Evolutionary conservation across 306 rosid species (phyloP).

Genomic region (Corylus avellana): DNA sequence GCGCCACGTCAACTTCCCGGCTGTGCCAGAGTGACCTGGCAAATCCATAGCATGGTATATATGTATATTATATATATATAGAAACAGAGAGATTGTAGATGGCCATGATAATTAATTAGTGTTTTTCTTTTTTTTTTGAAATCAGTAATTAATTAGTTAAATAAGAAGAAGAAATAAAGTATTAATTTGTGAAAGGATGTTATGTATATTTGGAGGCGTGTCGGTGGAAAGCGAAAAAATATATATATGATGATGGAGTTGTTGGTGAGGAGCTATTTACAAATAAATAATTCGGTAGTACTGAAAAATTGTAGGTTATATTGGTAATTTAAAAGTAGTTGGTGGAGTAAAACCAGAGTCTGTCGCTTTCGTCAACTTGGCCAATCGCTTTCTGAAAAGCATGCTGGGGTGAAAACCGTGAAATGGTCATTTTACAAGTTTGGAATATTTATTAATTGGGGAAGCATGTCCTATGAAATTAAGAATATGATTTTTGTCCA

Average conservation of each 20-base stretch:
- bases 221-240: no score
- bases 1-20: not conserved
- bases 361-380: not conserved
- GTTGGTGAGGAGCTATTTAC: not conserved
- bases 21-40: constrained; percentile 14
- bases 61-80: no score
- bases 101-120: no score
- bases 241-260: not conserved
- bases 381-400: constrained; percentile 1
- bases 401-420: not conserved
- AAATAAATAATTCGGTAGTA: not conserved
- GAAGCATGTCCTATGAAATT: not conserved
- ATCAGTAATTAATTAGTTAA: no score
- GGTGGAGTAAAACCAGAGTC: not conserved
- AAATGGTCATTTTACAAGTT: not conserved
- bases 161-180: no score
- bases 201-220: no score
- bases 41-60: not conserved
- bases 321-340: not conserved
- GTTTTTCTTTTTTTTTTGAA: no score
- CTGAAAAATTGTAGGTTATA: not conserved
- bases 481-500: not conserved
- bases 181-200: no score
- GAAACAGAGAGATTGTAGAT: not conserved
- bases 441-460: not conserved